Evolutionary conservation across 164 flowering plant species (phyloP), one percentile per base, ranked within the genome.

Genomic region (Houttuynia cordata): DNA sequence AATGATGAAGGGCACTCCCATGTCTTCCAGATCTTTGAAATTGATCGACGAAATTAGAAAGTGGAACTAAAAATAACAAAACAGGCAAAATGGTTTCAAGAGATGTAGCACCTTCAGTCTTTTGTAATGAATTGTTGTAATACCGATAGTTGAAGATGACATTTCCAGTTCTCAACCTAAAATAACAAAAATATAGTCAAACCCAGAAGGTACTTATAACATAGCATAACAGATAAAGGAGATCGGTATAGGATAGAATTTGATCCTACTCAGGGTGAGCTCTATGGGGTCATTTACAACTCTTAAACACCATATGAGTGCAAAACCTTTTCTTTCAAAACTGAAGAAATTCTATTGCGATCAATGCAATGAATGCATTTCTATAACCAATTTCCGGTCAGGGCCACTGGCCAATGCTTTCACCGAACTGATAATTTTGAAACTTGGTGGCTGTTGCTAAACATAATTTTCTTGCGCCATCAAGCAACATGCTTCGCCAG

Each of bases 141-240:
- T 87, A 91, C 72, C 74, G 80, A 63, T 92, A 92, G 79, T 84
- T 92, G 83, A 89, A 92, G 70, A 92, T 66, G 59, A 89, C 97
- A 76, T 79, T 83, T 60, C 96, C 98, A 55, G 76, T 63, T 61
- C 83, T 79, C 72, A 83, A 76, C 87, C 98, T 92, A 62, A 54
- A 45, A 45, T 45, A 7, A 71, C 3, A 58, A 58, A n/a, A 18
- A 22, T 2, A 56, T 22, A 8, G 37, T 15, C 12, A 24, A 56
- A 25, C 7, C 24, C 7, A 39, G 50, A 42, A 22, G 23, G 49
- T 7, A 10, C 3, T 12, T 12, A 45, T 12, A 10, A 45, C 12
- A 2, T 45, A 2, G 49, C 17, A 45, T 45, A 45, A 2, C 56
- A 17, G 3, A 20, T 20, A 53, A 53, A 30, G 37, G 37, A 30